Percentiles rank a stretch among this genome's conserved stretches.
Conservation (phyloP, 441 rosid species). For the Raphanus hybrid region DNA sequence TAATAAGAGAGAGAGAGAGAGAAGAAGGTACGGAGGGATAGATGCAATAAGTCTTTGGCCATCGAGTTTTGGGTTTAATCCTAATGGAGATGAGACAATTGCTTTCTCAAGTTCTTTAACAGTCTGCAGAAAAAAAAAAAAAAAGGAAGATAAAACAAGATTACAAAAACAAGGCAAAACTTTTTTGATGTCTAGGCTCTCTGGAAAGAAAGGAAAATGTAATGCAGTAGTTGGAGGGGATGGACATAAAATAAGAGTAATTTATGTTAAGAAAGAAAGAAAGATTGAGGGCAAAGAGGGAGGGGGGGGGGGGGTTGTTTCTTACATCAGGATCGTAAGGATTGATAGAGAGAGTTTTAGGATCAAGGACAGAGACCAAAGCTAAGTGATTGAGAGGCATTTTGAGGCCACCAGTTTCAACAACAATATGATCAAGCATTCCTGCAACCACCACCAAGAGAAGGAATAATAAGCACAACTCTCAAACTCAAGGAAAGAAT, state of each 20-base stretch:
- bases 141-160: not conserved
- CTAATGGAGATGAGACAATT: constrained; percentile 84
- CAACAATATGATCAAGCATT: constrained; percentile 92
- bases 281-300: not conserved
- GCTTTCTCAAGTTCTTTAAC: constrained; percentile 79
- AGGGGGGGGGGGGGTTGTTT: not conserved
- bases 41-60: constrained; percentile 81
- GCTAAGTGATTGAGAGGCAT: constrained; percentile 83
- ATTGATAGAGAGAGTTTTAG: constrained; percentile 41
- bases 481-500: not conserved
- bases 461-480: not conserved
- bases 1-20: constrained; percentile 20
- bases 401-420: constrained; percentile 77
- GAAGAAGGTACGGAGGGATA: constrained; percentile 67
- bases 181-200: too few species aligned
- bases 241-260: not conserved
- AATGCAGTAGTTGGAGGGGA: too few species aligned
- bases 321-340: constrained; percentile 43
- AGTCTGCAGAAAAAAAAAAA: constrained; percentile 55
- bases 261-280: too few species aligned
- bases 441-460: constrained; percentile 47
- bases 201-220: too few species aligned
- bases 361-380: constrained; percentile 64
- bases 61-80: constrained; percentile 82
- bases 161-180: too few species aligned